phyloP scores from a whole-genome alignment of 305 asterid genomes.

The Solanum hybrid region DNA sequence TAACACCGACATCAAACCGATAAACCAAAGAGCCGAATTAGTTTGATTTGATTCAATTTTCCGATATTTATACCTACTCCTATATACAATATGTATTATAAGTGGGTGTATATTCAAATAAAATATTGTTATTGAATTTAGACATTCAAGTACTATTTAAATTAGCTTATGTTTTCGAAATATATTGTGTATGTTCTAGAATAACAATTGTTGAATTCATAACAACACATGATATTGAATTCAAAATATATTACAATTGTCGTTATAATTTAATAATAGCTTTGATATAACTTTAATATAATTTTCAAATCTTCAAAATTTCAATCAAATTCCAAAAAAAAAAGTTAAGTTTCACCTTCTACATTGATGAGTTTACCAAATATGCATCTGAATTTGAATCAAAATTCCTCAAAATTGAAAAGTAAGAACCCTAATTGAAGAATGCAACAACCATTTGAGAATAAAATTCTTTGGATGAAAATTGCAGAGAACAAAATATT shows the following conservation, averaged over 20 bases:
- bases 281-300: not conserved
- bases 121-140: not conserved
- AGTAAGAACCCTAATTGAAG: not conserved
- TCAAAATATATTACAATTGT: not conserved
- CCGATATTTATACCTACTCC: not conserved
- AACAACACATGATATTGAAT: not conserved
- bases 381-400: not conserved
- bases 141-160: not conserved
- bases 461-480: not conserved
- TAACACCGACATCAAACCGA: not conserved
- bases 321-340: not conserved
- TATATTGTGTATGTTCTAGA: not conserved
- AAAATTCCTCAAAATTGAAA: not conserved
- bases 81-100: not conserved
- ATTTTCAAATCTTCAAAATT: not conserved
- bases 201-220: not conserved
- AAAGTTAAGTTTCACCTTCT: not conserved
- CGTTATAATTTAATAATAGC: no score
- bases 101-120: not conserved
- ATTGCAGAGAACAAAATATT: not conserved
- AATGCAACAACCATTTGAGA: not conserved
- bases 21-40: not conserved
- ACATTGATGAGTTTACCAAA: not conserved
- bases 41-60: not conserved
- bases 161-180: not conserved